phyloP scores from a whole-genome alignment of 2,329 filamentous ascomycete genomes.

The Penicillium sp. region DNA sequence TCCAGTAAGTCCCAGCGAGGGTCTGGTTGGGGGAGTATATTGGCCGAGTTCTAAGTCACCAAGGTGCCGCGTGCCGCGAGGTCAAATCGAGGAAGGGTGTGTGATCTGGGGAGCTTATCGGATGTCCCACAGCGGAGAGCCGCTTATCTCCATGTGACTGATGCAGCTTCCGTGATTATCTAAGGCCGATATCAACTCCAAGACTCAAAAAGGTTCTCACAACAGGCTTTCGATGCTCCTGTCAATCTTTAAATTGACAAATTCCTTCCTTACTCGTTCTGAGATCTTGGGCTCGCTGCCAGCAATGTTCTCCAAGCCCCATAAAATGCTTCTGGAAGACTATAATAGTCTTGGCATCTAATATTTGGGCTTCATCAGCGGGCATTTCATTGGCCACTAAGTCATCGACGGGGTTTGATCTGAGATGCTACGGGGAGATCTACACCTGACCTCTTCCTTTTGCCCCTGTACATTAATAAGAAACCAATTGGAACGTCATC shows the following conservation, averaged over 20 bases:
- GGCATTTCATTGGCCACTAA: constrained; percentile 2
- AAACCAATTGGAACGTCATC: background rate
- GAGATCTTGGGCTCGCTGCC: background rate
- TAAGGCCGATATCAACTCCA: background rate
- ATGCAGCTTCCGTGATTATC: background rate
- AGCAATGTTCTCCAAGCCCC: background rate
- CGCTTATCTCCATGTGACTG: constrained; percentile 11
- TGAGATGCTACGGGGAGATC: constrained; percentile 6
- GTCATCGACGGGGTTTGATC: constrained; percentile 5
- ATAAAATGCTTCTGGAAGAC: constrained; percentile 1
- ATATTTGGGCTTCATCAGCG: background rate
- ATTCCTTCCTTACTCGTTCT: background rate
- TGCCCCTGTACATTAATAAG: background rate
- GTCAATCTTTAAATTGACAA: background rate
- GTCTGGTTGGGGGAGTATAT: background rate
- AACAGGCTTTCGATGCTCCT: no score
- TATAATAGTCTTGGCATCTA: background rate
- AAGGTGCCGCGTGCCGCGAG: background rate
- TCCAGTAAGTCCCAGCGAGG: background rate
- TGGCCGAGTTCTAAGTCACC: background rate
- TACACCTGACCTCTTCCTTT: background rate
- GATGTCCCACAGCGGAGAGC: constrained; percentile 9
- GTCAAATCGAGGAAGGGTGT: constrained; percentile 1
- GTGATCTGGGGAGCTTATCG: constrained; percentile 10
- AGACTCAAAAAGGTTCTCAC: background rate